A percentile compares a stretch with the other conserved stretches of the same genome.
Evolutionary conservation across 192 early-diverging fungal species (phyloP).

Genomic region (Backusella liffmaniae): DNA sequence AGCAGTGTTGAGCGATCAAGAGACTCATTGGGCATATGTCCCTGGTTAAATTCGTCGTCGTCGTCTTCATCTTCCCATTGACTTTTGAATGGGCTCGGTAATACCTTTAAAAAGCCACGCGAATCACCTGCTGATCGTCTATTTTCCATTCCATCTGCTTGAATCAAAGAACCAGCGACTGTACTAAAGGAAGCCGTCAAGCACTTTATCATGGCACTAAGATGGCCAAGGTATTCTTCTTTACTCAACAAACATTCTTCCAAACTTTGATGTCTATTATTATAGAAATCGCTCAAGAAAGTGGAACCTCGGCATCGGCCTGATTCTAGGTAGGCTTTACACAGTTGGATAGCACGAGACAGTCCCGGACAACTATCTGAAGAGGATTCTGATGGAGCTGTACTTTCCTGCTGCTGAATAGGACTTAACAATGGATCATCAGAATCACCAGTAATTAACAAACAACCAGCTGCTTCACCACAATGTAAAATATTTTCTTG

Average conservation of each 20-base stretch:
- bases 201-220: slow-evolving; percentile 43
- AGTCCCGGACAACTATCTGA: background rate
- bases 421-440: slow-evolving; percentile 18
- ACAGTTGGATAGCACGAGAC: slow-evolving; percentile 19
- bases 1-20: slow-evolving; percentile 29
- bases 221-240: slow-evolving; percentile 48
- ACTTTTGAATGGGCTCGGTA: slow-evolving; percentile 8
- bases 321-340: slow-evolving; percentile 21
- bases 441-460: slow-evolving; percentile 20
- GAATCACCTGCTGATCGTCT: slow-evolving; percentile 19
- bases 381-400: slow-evolving; percentile 1
- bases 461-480: slow-evolving; percentile 37
- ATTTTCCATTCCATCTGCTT: background rate
- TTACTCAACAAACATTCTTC: slow-evolving; percentile 40
- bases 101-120: slow-evolving; percentile 23
- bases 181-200: background rate
- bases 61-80: background rate
- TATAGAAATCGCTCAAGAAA: slow-evolving; percentile 44
- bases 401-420: background rate
- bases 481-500: slow-evolving; percentile 40
- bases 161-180: background rate
- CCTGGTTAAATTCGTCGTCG: slow-evolving; percentile 11
- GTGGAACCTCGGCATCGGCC: slow-evolving; percentile 19
- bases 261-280: slow-evolving; percentile 22
- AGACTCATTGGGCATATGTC: slow-evolving; percentile 19